Conservation (phyloP, 148 eudicot genomes). For the Amaranthus palmeri region DNA sequence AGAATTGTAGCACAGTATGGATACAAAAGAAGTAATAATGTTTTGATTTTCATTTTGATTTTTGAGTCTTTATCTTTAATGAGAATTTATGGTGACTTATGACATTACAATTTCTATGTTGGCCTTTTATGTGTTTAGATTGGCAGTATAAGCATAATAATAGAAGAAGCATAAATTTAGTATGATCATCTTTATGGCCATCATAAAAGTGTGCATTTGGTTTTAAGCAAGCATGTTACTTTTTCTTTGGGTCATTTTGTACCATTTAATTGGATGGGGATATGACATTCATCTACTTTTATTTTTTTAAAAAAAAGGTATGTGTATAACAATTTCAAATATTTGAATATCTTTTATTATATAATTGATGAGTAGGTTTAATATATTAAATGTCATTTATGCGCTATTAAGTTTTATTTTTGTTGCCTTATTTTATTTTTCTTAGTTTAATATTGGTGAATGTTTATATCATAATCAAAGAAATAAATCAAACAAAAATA, state of each 20-base stretch:
- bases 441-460: too few relatives aligned
- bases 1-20: too few relatives aligned
- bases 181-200: constrained; percentile 8
- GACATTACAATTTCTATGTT: constrained; percentile 23
- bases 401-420: background rate
- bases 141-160: background rate
- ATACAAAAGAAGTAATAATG: too few relatives aligned
- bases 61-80: constrained; percentile 4
- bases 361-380: background rate
- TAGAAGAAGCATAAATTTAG: constrained; percentile 9
- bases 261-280: constrained; percentile 13
- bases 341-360: background rate
- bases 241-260: constrained; percentile 10
- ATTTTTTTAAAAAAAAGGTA: background rate
- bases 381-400: background rate
- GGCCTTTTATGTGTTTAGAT: background rate
- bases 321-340: background rate
- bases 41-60: background rate
- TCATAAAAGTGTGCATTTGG: background rate
- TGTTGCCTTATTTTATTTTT: background rate
- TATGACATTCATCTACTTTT: constrained; percentile 1
- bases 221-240: constrained; percentile 7
- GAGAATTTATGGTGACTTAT: constrained; percentile 28
- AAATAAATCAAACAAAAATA: too few relatives aligned
- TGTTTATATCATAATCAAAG: too few relatives aligned